Conservation (phyloP, 306 rosid species). For the Cotoneaster glaucophyllus region DNA sequence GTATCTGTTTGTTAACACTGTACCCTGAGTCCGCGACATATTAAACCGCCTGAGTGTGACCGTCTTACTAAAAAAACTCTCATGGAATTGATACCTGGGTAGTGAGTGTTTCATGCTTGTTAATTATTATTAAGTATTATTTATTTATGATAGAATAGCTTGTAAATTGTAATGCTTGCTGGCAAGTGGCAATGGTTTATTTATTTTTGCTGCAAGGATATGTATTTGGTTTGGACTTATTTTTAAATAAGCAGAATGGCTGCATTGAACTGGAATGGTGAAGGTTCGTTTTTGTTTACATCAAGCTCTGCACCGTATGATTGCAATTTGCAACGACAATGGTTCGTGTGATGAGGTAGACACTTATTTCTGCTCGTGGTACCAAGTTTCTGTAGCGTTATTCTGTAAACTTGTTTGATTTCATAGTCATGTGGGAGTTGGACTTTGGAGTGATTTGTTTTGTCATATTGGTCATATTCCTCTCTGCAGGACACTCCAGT, state of each 20-base stretch:
- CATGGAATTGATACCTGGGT: background rate
- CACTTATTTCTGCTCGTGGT: constrained; percentile 2
- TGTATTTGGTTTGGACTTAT: background rate
- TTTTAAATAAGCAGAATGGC: constrained; percentile 48
- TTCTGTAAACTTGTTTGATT: background rate
- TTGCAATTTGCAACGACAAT: constrained; percentile 63
- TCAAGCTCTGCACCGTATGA: constrained; percentile 95
- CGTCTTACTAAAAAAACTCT: background rate
- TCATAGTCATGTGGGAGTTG: background rate
- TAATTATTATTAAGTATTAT: background rate
- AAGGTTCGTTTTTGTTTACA: constrained; percentile 81
- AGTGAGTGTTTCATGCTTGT: background rate
- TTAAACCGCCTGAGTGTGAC: background rate
- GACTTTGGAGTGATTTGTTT: background rate
- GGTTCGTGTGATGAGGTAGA: constrained; percentile 83
- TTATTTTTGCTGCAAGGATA: background rate
- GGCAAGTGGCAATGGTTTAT: constrained; percentile 26
- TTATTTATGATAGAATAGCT: background rate
- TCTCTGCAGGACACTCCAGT: constrained; percentile 63
- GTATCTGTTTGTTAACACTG: too few relatives aligned
- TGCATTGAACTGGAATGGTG: constrained; percentile 68
- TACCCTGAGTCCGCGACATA: background rate
- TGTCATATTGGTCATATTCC: constrained; percentile 8
- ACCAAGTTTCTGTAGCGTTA: constrained; percentile 5
- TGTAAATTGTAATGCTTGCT: background rate